Evolutionary conservation across 768 basidiomycete genomes (phyloP).

Genomic region (Russula emetica): DNA sequence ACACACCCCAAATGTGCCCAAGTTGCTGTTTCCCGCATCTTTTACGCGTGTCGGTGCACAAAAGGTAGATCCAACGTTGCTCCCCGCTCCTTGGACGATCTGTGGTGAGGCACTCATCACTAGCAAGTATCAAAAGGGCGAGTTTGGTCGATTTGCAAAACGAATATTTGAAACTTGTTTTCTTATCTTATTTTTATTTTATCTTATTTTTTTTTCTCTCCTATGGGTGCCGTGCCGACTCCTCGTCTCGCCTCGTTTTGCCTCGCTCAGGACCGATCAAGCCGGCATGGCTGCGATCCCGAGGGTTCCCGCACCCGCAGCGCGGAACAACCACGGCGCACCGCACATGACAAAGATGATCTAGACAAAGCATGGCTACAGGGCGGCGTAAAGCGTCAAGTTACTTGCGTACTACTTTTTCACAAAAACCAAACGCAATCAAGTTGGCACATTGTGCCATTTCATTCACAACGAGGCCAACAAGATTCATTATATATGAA

Average conservation of each 20-base stretch:
- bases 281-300: conserved; percentile 8
- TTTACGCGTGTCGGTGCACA: conserved; percentile 51
- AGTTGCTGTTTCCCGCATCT: conserved; percentile 52
- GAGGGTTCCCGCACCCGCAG: background rate
- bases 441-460: background rate
- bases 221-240: too few species aligned
- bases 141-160: too few species aligned
- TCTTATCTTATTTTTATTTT: too few species aligned
- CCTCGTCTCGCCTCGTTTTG: background rate
- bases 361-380: too few species aligned
- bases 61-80: conserved; percentile 39
- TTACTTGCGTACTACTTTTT: background rate
- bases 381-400: too few species aligned
- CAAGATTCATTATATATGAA: background rate
- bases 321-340: background rate
- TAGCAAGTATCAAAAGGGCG: conserved; percentile 3
- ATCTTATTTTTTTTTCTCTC: too few species aligned
- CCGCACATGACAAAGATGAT: background rate
- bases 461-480: conserved; percentile 16
- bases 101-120: conserved; percentile 33
- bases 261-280: conserved; percentile 11
- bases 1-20: conserved; percentile 70
- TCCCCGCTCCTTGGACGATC: conserved; percentile 37
- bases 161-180: too few species aligned
- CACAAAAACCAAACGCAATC: background rate